Evolutionary conservation across 768 basidiomycete genomes (phyloP).

Genomic region (Termitomyces sp.): DNA sequence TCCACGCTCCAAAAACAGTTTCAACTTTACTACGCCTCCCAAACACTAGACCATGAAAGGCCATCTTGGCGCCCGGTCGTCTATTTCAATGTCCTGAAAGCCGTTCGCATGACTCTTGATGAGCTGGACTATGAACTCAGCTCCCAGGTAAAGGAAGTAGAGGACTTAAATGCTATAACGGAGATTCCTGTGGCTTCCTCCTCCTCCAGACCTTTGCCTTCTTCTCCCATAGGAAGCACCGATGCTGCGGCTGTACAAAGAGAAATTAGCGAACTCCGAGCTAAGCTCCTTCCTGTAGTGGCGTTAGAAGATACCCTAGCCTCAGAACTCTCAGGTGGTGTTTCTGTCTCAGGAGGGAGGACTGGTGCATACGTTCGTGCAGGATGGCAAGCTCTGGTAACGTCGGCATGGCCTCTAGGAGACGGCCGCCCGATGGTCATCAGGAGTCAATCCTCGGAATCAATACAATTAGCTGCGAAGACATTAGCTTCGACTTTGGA

Average conservation of each 20-base stretch:
- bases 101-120: constrained; percentile 67
- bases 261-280: constrained; percentile 49
- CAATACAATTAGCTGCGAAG: constrained; percentile 50
- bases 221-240: background rate
- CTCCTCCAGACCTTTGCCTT: constrained; percentile 6
- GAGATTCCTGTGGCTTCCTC: constrained; percentile 17
- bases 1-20: constrained; percentile 84
- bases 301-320: constrained; percentile 65
- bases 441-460: constrained; percentile 27
- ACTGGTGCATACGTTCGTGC: constrained; percentile 62
- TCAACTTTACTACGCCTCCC: constrained; percentile 73
- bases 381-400: constrained; percentile 65
- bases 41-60: constrained; percentile 63
- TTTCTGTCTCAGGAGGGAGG: constrained; percentile 54
- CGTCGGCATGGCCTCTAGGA: constrained; percentile 34
- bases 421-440: constrained; percentile 27
- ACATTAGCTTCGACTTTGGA: constrained; percentile 43
- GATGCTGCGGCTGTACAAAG: constrained; percentile 3
- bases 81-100: constrained; percentile 81
- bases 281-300: constrained; percentile 55
- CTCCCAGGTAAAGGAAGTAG: constrained; percentile 11
- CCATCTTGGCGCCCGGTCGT: constrained; percentile 76
- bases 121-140: constrained; percentile 60
- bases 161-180: constrained; percentile 12
- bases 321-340: constrained; percentile 61